Conservation (phyloP, 768 basidiomycete species). For the Podaxis sp. region DNA sequence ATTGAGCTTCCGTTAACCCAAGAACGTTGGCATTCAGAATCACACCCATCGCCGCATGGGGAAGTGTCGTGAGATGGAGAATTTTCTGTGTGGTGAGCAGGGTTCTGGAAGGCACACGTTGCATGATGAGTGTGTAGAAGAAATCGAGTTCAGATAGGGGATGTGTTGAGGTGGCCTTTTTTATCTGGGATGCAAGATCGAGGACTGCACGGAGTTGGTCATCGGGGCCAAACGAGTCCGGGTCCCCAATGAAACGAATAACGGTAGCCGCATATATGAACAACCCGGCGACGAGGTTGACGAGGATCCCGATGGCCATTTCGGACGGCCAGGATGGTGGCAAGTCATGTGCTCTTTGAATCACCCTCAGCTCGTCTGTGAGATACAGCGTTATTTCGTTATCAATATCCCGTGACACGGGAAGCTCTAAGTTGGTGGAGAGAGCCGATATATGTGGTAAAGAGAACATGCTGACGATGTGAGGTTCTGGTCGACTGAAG, state of each 20-base stretch:
- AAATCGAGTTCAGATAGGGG: constrained; percentile 6
- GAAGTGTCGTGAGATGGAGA: not conserved
- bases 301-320: not conserved
- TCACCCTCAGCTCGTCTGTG: not conserved
- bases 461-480: not conserved
- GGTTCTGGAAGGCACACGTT: not conserved
- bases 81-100: not conserved
- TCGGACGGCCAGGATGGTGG: not conserved
- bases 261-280: constrained; percentile 8
- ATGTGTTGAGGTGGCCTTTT: not conserved
- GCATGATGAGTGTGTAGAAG: constrained; percentile 7
- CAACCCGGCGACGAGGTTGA: not conserved
- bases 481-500: constrained; percentile 1
- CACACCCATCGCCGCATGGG: not conserved
- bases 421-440: not conserved
- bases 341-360: not conserved
- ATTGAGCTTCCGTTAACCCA: not conserved
- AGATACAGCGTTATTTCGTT: not conserved
- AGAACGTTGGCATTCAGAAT: not conserved
- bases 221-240: constrained; percentile 4
- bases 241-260: not conserved
- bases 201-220: not conserved
- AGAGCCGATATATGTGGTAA: not conserved
- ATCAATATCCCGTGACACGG: not conserved
- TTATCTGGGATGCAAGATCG: not conserved